Evolutionary conservation across 345 rosid species (phyloP), one percentile per base, ranked within the genome.

Genomic region (Psidium friedrichsthalianum): DNA sequence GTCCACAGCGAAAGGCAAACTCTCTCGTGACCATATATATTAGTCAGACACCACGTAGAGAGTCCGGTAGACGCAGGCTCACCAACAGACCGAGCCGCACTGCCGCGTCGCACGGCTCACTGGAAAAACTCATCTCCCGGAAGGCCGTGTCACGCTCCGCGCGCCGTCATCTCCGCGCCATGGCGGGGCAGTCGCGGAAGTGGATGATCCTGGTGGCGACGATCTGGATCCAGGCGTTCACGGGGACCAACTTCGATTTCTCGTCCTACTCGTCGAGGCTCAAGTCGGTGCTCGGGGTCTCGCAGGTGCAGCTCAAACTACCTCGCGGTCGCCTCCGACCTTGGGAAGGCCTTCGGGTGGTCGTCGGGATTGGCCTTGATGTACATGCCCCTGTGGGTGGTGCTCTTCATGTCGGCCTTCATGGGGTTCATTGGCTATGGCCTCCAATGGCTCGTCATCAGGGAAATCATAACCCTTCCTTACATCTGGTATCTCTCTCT

Each of bases 171-270:
- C 20, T 21, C 36, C 5, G 58, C 24, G 74, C 29, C 58, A 95
- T 95, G 99, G 95, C 92, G 0, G 98, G 94, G 52, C 98, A 95
- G 54, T 97, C 98, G 5, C 55, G 96, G 49, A 97, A 95, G 87
- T 97, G 99, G 99, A 95, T 95, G 98, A 94, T 97, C 56, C 90
- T 97, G 15, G 96, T 97, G n/a, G 98, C 95, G 1, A 95, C 98
- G 22, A 90, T 95, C 56, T 97, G 99, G 99, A 93, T 97, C 93
- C 99, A 97, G 89, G 98, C 98, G 0, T 97, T 97, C 83, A 97
- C 98, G 1, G 99, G 99, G 7, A 97, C 99, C 6, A 97, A 97
- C 86, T 97, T 97, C 90, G 99, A 97, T 90, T 95, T 97, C 93
- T 94, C 98, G 25, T 95, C 96, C 8, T 97, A 97, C 56, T 97